Evolutionary conservation across 1,284 basidiomycete genomes (phyloP), one percentile per base, ranked within the genome.

Genomic region (Austroboletus sp.): DNA sequence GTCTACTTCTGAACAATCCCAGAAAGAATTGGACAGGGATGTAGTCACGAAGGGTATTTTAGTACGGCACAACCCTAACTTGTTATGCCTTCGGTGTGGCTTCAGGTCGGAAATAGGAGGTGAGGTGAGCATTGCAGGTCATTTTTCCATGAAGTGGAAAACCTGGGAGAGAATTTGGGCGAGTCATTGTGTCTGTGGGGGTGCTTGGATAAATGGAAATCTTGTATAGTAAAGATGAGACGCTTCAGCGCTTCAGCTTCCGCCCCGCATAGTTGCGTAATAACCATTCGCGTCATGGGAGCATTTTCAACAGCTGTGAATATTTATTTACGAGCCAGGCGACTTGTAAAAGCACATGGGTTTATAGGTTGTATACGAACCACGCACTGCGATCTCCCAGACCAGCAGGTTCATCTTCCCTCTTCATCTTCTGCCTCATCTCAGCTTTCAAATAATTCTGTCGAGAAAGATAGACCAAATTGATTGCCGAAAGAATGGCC

Each of bases 131-230:
- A 44, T 56, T 34, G 55, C 60, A 36, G 62, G 63, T 9, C 65
- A 64, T 42, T 42, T 63, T 13, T 74, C 76, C 16, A 50, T 63
- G 12, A 66, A 67, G 44, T 85, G 83, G 82, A 67, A 63, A 40
- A 65, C 70, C 17, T 87, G 82, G 81, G 78, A 82, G 60, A 75
- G 66, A 50, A 70, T 67, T 50, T 85, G 79, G 80, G 62, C 60
- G 31, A 60, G 57, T 29, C 69, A 70, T 26, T 87, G 84, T 63
- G 69, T 87, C 16, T 87, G 84, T 63, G 82, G 82, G n/a, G 84
- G 84, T 4, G 53, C 62, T 11, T 87, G 84, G 82, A 57, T 54
- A 37, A 52, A n/a, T 17, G 57, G 53, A 19, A 53, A 51, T 13
- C 8, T 9, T 33, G 32, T 33, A 33, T 13, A 16, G 15, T 7